Percentiles rank a stretch among this genome's conserved stretches.
These are phyloP conservation scores for Plantago major DNA, from an alignment of 257 asterid species.

Conservation along the genomic window DNA sequence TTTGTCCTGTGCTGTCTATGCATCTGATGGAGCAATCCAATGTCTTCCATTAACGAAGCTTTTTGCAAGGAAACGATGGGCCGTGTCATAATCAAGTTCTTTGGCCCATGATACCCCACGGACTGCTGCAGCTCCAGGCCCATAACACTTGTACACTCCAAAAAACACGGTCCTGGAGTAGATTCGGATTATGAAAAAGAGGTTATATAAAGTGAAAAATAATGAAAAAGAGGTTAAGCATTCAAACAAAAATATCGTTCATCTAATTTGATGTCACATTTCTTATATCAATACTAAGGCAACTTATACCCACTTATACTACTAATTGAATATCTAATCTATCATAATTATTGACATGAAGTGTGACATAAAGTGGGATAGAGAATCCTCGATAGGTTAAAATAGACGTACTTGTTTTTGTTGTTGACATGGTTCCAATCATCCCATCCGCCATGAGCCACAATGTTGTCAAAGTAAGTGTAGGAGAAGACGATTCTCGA, in stretches of 20 bases:
- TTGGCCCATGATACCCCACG: conserved; percentile 54
- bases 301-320: no score
- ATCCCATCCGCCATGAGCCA: conserved; percentile 95
- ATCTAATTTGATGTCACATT: not conserved
- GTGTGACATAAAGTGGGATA: not conserved
- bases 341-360: no score
- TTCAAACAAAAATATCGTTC: not conserved
- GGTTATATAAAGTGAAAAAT: conserved; percentile 7
- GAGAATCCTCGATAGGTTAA: not conserved
- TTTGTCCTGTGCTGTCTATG: conserved; percentile 18
- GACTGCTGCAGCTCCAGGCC: conserved; percentile 53
- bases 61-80: conserved; percentile 54
- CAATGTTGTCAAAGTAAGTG: conserved; percentile 64
- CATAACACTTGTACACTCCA: conserved; percentile 40
- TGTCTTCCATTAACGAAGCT: conserved; percentile 92
- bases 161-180: conserved; percentile 43
- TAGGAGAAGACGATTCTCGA: conserved; percentile 70
- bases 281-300: no score
- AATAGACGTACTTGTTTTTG: conserved; percentile 55
- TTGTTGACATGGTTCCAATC: conserved; percentile 81
- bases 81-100: conserved; percentile 38
- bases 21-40: conserved; percentile 71
- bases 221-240: not conserved
- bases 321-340: no score
- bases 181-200: conserved; percentile 8